phyloP scores from a whole-genome alignment of 2,329 filamentous ascomycete species.

The Cladosporium cucumerinum region DNA sequence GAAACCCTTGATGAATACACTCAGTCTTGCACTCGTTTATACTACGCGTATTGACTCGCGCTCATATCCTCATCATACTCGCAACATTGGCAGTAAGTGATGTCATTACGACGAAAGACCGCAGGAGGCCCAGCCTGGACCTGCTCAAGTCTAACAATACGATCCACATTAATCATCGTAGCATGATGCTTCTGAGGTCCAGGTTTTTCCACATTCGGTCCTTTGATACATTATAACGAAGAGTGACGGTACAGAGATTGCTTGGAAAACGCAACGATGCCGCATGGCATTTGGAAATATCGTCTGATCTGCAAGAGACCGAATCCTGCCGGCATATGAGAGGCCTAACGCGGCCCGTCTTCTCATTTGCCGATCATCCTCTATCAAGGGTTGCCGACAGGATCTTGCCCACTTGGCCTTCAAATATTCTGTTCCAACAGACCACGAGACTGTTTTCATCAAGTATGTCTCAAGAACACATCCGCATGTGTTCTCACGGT shows the following conservation, averaged over 20 bases:
- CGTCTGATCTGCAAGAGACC: background rate
- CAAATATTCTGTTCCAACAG: background rate
- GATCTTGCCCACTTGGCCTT: background rate
- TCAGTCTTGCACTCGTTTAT: background rate
- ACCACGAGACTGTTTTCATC: background rate
- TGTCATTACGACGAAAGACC: constrained; percentile 11
- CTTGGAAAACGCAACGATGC: background rate
- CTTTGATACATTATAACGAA: background rate
- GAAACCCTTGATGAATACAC: background rate
- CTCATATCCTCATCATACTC: constrained; percentile 6
- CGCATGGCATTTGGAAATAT: background rate
- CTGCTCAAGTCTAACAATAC: background rate
- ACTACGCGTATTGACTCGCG: background rate
- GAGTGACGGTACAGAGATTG: background rate
- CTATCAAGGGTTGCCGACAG: background rate
- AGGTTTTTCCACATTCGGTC: background rate
- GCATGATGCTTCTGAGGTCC: background rate
- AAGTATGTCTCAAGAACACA: background rate
- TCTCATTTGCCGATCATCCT: background rate
- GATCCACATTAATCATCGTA: background rate
- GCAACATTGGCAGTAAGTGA: background rate
- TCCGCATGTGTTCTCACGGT: background rate
- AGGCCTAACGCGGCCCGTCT: background rate
- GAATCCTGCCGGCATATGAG: background rate
- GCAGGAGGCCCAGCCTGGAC: background rate